Base-by-base conservation (phyloP, 192 early-diverging fungal genomes). In the Linnemannia schmuckeri region DNA sequence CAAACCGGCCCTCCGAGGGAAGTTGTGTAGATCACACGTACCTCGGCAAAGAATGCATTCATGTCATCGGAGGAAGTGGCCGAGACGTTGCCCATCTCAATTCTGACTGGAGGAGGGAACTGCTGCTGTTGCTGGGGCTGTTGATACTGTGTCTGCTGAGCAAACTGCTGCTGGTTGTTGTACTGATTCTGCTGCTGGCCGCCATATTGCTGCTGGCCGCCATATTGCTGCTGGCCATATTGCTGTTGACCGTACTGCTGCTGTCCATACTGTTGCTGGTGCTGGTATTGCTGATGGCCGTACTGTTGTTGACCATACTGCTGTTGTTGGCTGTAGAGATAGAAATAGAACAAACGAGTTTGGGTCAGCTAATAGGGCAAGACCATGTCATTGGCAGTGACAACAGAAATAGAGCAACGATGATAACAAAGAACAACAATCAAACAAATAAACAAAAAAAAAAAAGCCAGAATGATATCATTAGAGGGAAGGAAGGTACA, bases 21-120 rank as follows among this genome's bases (percentile, higher is more conserved):
- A 46, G 44, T 46, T 73, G 37, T 47, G 33, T 44, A 6, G 42
- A 3, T 74, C 27, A 66, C 3, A 44, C 24, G 37, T 78, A 87
- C 85, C 76, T 87, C 85, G 9, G 27, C 73, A 49, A 87, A 87
- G 61, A 87, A 87, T 8, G 76, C 55, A 44, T 75, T 78, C 70
- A 81, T 87, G 52, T 79, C 77, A 54, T 77, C 76, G 42, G 18
- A 33, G 33, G 75, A 57, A 46, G 77, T 20, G 41, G 75, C 49
- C 20, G 74, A 47, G 35, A 86, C 75, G 38, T 79, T 47, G 46
- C 57, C 66, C 85, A 87, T 87, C 61, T 87, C 85, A 20, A 87
- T 87, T 40, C 85, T 70, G 47, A 77, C 72, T 7, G 85, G 85
- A 17, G 78, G 78, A 24, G 85, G 76, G 44, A 35, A 72, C 47